Conservation (phyloP, 345 rosid species). For the Pistacia integerrima region DNA sequence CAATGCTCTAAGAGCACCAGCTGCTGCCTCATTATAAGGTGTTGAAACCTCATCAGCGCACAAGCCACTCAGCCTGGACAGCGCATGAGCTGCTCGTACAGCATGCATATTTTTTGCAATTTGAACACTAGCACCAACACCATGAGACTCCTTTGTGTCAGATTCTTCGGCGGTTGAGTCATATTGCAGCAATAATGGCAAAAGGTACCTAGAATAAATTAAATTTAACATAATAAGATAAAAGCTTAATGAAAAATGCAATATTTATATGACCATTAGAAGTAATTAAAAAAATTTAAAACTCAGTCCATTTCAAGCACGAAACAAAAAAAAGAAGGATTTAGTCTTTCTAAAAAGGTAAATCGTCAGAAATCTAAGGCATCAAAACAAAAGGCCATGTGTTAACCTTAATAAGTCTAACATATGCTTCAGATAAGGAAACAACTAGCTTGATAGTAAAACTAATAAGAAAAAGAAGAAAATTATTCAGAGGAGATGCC, state of each 20-base stretch:
- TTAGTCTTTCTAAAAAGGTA: background rate
- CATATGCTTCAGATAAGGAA: background rate
- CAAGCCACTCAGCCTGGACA: constrained; percentile 88
- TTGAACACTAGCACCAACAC: constrained; percentile 96
- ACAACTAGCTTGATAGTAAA: background rate
- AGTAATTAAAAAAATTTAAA: background rate
- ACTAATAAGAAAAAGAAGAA: background rate
- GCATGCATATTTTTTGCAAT: constrained; percentile 96
- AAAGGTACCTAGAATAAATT: constrained; percentile 72
- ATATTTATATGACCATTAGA: background rate
- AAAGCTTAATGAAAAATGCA: background rate
- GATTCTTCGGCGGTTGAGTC: constrained; percentile 98
- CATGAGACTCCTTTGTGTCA: constrained; percentile 71
- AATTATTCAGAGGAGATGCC: background rate
- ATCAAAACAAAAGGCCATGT: background rate
- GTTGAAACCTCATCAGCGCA: constrained; percentile 59
- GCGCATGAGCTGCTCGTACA: constrained; percentile 81
- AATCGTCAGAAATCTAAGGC: background rate
- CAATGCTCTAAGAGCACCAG: constrained; percentile 69
- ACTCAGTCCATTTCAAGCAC: background rate
- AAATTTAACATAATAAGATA: constrained; percentile 10
- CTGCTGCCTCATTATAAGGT: constrained; percentile 75
- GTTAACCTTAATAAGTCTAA: background rate
- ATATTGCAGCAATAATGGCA: constrained; percentile 93
- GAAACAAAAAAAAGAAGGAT: background rate